Conservation (phyloP, 768 basidiomycete species). For the Candolleomyces aberdarensis region DNA sequence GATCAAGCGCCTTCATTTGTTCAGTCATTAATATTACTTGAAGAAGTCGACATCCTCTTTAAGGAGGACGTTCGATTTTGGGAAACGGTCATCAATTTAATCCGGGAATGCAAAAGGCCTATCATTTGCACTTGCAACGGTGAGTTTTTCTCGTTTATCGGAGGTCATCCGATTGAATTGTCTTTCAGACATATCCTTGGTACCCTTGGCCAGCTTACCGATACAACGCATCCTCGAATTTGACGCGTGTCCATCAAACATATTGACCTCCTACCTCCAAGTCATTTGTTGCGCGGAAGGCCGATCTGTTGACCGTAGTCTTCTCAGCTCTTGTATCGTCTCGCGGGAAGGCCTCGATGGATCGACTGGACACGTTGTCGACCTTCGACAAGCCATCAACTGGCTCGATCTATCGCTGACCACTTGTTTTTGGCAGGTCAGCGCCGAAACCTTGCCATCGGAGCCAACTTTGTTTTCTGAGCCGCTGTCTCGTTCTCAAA, state of each 20-base stretch:
- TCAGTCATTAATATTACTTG: constrained; percentile 88
- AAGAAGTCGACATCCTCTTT: constrained; percentile 94
- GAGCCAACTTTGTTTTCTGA: constrained; percentile 1
- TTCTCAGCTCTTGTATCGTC: constrained; percentile 46
- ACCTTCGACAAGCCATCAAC: constrained; percentile 13
- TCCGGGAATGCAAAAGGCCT: constrained; percentile 80
- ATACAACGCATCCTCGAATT: constrained; percentile 73
- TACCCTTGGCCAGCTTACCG: constrained; percentile 74
- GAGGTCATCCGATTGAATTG: constrained; percentile 8
- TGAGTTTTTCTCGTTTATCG: constrained; percentile 32
- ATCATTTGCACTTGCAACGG: constrained; percentile 96
- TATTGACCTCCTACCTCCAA: constrained; percentile 69
- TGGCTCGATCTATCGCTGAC: constrained; percentile 11
- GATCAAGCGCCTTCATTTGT: constrained; percentile 36
- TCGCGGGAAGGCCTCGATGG: constrained; percentile 11
- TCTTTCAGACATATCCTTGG: constrained; percentile 59
- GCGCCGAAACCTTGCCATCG: neutral
- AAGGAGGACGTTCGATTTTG: constrained; percentile 85
- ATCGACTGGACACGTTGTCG: constrained; percentile 8
- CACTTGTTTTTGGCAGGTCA: neutral
- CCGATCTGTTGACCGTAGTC: constrained; percentile 37
- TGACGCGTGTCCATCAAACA: constrained; percentile 47
- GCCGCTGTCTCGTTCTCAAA: neutral
- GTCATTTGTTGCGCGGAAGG: constrained; percentile 59
- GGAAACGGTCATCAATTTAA: constrained; percentile 76